phyloP scores from a whole-genome alignment of 495 filamentous ascomycete species.

The Penicillium canescens region DNA sequence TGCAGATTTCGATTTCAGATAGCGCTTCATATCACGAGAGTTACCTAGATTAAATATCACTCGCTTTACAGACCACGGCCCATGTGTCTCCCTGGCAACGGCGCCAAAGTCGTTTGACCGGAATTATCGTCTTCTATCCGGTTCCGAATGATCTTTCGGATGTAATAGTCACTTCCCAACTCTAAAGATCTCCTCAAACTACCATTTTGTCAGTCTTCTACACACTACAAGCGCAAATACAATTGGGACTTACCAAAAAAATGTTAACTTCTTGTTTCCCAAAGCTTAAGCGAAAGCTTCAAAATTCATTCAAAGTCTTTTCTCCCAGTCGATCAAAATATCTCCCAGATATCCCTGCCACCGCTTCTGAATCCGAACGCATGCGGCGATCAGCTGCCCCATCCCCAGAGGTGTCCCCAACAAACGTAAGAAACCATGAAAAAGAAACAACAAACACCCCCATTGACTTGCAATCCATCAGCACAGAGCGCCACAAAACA shows the following conservation, averaged over 20 bases:
- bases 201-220: neutral
- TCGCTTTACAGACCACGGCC: neutral
- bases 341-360: neutral
- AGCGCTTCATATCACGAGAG: neutral
- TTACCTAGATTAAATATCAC: neutral
- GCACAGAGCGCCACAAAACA: too few relatives aligned
- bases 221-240: neutral
- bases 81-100: neutral
- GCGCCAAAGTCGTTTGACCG: neutral
- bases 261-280: neutral
- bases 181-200: neutral
- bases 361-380: neutral
- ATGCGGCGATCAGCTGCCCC: neutral
- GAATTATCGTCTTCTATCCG: neutral
- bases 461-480: conserved; percentile 25
- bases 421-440: conserved; percentile 2
- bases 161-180: neutral
- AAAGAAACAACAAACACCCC: conserved; percentile 10
- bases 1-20: neutral
- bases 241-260: neutral
- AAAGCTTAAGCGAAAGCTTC: neutral
- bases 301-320: neutral
- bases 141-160: neutral
- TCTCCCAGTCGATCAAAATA: neutral
- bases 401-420: neutral